Evolutionary conservation across 495 filamentous ascomycete genomes (phyloP).

Genomic region (Parathielavia hyrcaniae): DNA sequence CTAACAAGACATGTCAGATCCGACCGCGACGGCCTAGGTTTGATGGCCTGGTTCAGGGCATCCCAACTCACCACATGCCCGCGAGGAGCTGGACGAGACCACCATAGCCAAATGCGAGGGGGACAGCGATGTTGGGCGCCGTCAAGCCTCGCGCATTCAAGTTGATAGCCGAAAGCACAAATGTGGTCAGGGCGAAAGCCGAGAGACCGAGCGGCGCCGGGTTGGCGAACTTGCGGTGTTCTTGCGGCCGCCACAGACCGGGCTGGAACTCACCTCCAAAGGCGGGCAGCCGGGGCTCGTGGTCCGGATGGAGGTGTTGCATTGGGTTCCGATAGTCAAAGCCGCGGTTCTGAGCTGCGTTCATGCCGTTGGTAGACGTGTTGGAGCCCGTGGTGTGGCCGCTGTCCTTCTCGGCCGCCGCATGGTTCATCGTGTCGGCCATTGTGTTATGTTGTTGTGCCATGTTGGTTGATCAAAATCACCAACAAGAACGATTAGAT

Average conservation of each 20-base stretch:
- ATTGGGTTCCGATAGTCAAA: slow-evolving; percentile 63
- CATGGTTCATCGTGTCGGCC: slow-evolving; percentile 11
- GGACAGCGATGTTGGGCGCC: slow-evolving; percentile 62
- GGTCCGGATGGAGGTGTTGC: slow-evolving; percentile 58
- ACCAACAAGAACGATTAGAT: not conserved
- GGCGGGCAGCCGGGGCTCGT: slow-evolving; percentile 59
- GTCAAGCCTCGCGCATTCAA: slow-evolving; percentile 55
- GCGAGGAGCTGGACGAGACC: slow-evolving; percentile 88
- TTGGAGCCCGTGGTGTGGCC: slow-evolving; percentile 25
- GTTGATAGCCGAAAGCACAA: slow-evolving; percentile 85
- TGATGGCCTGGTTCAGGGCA: not conserved
- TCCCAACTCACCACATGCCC: slow-evolving; percentile 86
- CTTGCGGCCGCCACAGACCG: slow-evolving; percentile 74
- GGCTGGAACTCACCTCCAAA: slow-evolving; percentile 97
- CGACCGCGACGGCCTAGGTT: too few relatives aligned
- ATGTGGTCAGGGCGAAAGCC: slow-evolving; percentile 94
- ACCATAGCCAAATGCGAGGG: slow-evolving; percentile 70
- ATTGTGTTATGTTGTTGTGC: slow-evolving; percentile 19
- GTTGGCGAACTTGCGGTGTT: slow-evolving; percentile 77
- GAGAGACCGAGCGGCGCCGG: slow-evolving; percentile 78
- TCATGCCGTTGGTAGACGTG: slow-evolving; percentile 26
- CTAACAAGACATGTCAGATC: slow-evolving; percentile 39
- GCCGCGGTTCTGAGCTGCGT: slow-evolving; percentile 29
- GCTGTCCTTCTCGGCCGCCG: slow-evolving; percentile 31
- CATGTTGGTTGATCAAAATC: not conserved